A percentile compares a stretch with the other conserved stretches of the same genome.
phyloP scores from a whole-genome alignment of 2,329 filamentous ascomycete species.

The Xylaria sp. region DNA sequence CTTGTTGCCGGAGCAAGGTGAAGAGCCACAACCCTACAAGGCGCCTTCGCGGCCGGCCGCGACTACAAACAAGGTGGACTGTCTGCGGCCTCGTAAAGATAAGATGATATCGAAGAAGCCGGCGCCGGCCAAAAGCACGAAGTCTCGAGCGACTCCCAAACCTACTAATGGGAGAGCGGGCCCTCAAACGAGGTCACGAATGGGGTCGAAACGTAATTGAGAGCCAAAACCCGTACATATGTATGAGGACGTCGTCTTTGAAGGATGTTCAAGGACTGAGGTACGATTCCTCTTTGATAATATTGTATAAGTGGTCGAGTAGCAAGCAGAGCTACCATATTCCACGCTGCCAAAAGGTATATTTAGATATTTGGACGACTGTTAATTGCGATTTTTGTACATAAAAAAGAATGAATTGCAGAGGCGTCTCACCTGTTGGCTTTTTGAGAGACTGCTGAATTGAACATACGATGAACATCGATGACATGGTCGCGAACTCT shows the following conservation, averaged over 20 bases:
- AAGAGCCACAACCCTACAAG: conserved; percentile 6
- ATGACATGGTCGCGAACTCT: neutral
- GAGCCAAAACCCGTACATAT: neutral
- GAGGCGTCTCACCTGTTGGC: neutral
- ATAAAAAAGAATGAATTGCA: no score
- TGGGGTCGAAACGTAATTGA: conserved; percentile 1
- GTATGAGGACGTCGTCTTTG: neutral
- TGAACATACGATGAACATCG: no score
- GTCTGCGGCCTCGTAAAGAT: neutral
- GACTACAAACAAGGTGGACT: neutral
- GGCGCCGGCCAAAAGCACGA: neutral
- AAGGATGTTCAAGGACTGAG: neutral
- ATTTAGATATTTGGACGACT: neutral
- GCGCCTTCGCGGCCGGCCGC: neutral
- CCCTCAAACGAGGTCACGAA: neutral
- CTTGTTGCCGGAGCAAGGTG: neutral
- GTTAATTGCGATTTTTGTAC: no score
- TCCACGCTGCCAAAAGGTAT: neutral
- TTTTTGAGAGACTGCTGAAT: neutral
- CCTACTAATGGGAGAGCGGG: neutral
- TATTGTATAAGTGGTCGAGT: neutral
- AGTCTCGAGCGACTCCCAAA: conserved; percentile 9
- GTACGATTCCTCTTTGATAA: neutral
- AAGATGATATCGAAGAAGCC: conserved; percentile 6
- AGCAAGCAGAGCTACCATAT: neutral